These are phyloP conservation scores for Marchantia paleacea DNA, from an alignment of 225 moss, liverwort and hornwort species.

Conservation along the genomic window DNA sequence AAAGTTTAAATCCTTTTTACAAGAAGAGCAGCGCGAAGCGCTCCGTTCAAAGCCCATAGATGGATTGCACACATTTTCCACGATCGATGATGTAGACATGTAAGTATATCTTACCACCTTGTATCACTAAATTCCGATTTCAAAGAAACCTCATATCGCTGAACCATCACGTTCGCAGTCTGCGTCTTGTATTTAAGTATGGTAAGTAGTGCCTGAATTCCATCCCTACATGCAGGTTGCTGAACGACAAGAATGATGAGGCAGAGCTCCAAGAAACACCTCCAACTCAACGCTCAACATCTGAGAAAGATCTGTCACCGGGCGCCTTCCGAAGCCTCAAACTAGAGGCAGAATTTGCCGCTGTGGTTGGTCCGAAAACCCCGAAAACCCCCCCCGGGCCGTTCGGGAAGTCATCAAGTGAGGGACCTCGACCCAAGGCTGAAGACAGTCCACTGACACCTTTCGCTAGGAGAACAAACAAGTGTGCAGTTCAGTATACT, in stretches of 20 bases:
- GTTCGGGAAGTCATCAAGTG: conserved; percentile 29
- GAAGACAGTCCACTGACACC: conserved; percentile 58
- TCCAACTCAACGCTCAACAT: conserved; percentile 32
- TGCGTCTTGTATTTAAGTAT: not conserved
- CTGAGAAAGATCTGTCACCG: conserved; percentile 33
- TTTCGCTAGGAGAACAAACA: conserved; percentile 57
- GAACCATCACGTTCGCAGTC: not conserved
- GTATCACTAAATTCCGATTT: conserved; percentile 1
- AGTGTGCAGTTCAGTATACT: conserved; percentile 43
- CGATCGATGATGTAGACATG: conserved; percentile 59
- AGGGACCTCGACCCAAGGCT: conserved; percentile 45
- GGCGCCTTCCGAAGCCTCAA: conserved; percentile 3
- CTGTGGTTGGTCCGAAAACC: conserved; percentile 42
- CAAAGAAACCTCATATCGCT: not conserved
- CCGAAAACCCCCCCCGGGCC: conserved; percentile 44
- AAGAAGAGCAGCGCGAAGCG: conserved; percentile 60
- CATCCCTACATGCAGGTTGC: conserved; percentile 38
- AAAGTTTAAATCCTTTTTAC: conserved; percentile 61
- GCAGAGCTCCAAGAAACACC: conserved; percentile 47
- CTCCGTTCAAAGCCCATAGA: conserved; percentile 58
- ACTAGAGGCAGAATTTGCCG: conserved; percentile 51
- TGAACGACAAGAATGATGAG: conserved; percentile 52
- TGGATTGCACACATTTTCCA: conserved; percentile 60
- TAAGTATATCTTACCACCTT: conserved; percentile 25
- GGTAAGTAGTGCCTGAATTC: not conserved